Evolutionary conservation across 1,139 yeast genomes (phyloP), one percentile per base, ranked within the genome.

Genomic region (Nadsonia starkeyi-henricii): DNA sequence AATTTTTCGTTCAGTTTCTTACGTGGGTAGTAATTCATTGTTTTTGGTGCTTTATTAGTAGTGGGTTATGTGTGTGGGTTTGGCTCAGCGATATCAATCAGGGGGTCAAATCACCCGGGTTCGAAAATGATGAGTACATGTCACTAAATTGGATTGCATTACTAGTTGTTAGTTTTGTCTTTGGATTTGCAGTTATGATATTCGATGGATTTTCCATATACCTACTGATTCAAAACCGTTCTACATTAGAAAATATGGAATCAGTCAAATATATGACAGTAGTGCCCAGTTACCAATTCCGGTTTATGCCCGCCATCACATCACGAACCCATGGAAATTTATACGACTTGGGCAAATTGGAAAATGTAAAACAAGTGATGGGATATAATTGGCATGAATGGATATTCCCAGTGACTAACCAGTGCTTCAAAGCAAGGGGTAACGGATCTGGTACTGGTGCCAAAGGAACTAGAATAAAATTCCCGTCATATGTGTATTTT

Each of bases 221-320:
- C 49, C 57, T 85, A 55, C 63, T 85, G 13, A 53, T 77, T 18
- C 64, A 62, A 9, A 91, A 91, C 63, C 68, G 70, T 51, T 88
- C 97, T 12, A 91, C 97, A 0, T 74, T 91, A 26, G 99, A 91
- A 64, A 69, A 79, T 48, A 81, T 83, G 65, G 88, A 82, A 50
- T 70, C 72, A 44, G 72, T 72, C 33, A 68, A 81, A 39, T 75
- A 74, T 54, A 67, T 73, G 50, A 69, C 77, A 26, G 70, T 69
- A 9, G 57, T 71, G 8, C 65, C 73, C 20, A 71, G 73, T 18
- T 56, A 64, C 3, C 57, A 61, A 42, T 70, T 65, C 57, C 56
- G 69, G 45, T 67, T 65, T 56, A 57, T 72, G 30, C 62, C 62
- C 48, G 63, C 69, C 36, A 74, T 74, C 8, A 57, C 63, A 28